A percentile compares a stretch with the other conserved stretches of the same genome.
Conservation (phyloP, 345 rosid genomes). For the Melaleuca alternifolia region DNA sequence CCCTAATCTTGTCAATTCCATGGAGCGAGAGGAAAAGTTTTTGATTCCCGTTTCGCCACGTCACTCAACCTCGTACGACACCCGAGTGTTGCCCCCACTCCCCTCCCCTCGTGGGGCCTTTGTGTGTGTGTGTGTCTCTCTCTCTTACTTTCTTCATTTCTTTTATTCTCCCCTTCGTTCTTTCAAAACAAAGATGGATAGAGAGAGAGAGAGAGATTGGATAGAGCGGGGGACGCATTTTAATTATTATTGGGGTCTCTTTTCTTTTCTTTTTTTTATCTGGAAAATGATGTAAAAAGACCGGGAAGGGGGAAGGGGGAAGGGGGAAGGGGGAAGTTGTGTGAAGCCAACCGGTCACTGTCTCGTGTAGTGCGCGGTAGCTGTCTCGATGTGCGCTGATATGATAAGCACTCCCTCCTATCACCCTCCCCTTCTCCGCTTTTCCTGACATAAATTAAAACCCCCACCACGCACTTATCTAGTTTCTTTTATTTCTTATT, state of each 20-base stretch:
- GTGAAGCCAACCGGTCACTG: not conserved
- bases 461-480: not conserved
- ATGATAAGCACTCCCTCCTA: not conserved
- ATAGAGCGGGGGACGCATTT: too few species aligned
- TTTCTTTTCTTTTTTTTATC: too few species aligned
- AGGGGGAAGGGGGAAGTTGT: not conserved
- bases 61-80: not conserved
- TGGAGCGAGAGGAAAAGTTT: too few species aligned
- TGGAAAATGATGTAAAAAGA: too few species aligned
- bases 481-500: not conserved
- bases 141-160: not conserved
- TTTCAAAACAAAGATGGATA: too few species aligned
- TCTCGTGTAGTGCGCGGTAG: not conserved
- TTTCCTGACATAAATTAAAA: not conserved
- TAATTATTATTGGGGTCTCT: too few species aligned
- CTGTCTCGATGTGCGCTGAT: not conserved
- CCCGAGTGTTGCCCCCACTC: not conserved
- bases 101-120: too few species aligned
- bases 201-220: too few species aligned
- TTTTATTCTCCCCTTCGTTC: too few species aligned
- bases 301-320: not conserved
- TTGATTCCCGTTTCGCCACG: not conserved
- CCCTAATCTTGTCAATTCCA: too few species aligned
- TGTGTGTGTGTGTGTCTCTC: too few species aligned
- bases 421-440: not conserved